Evolutionary conservation across 805 yeast genomes (phyloP).

Genomic region (Metschnikowia vanudenii): DNA sequence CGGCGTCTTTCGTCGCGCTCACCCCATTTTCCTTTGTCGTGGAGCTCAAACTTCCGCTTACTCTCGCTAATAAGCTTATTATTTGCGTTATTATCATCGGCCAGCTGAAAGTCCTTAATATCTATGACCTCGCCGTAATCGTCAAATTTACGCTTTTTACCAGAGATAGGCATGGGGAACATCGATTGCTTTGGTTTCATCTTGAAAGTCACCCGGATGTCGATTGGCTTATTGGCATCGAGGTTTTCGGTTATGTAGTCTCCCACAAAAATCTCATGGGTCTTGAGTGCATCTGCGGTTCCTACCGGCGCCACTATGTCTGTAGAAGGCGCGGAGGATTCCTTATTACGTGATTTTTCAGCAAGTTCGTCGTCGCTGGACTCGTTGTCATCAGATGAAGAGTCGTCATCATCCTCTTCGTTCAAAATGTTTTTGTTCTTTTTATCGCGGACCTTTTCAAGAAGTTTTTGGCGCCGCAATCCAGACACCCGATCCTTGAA

Average conservation of each 20-base stretch:
- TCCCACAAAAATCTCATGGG: slow-evolving; percentile 41
- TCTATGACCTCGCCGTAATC: slow-evolving; percentile 85
- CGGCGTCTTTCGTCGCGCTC: slow-evolving; percentile 17
- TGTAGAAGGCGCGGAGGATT: not conserved
- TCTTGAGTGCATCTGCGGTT: slow-evolving; percentile 29
- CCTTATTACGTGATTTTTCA: not conserved
- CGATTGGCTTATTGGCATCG: slow-evolving; percentile 48
- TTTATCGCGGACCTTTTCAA: slow-evolving; percentile 43
- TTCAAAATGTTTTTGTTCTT: slow-evolving; percentile 39
- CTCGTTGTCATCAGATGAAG: slow-evolving; percentile 32
- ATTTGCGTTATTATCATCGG: slow-evolving; percentile 46
- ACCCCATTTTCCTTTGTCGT: slow-evolving; percentile 31
- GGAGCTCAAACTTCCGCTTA: slow-evolving; percentile 35
- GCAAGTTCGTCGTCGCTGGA: slow-evolving; percentile 8
- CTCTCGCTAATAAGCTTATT: slow-evolving; percentile 37
- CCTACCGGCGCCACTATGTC: slow-evolving; percentile 1
- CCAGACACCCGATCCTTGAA: slow-evolving; percentile 48
- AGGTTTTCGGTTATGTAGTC: slow-evolving; percentile 39
- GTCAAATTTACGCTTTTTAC: slow-evolving; percentile 60
- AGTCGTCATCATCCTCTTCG: slow-evolving; percentile 28
- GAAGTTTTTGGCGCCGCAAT: slow-evolving; percentile 42
- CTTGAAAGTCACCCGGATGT: slow-evolving; percentile 46
- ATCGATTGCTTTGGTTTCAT: slow-evolving; percentile 55
- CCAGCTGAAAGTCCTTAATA: slow-evolving; percentile 57
- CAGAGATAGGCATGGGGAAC: slow-evolving; percentile 67